Evolutionary conservation across 768 basidiomycete genomes (phyloP), one percentile per base, ranked within the genome.

Genomic region (Aureoboletus auriporus): DNA sequence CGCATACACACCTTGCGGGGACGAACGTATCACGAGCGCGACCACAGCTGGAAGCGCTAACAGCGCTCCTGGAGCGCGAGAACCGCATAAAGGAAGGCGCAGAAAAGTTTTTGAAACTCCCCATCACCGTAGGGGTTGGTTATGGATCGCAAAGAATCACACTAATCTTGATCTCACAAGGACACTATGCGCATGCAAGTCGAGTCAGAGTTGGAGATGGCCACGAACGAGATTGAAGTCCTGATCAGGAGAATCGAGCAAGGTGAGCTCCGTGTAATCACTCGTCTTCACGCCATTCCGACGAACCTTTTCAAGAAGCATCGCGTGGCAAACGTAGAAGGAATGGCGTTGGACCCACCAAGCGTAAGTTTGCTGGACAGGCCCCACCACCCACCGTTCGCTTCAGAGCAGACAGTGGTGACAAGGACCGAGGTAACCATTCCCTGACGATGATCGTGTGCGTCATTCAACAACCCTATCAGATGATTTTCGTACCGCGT

Each of bases 81-180:
- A 82, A 80, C 52, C 76, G 86, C 46, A 91, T 96, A 52, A 91
- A 83, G 64, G 92, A 93, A 66, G 93, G 93, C 10, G 93, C 93
- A 1, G 91, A 94, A 72, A 93, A 88, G 56, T 76, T 97, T 52
- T 72, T 96, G 12, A 82, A 82, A 56, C 84, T 89, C 69, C 69
- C 75, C 29, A 60, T 82, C 35, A 73, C 73, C 39, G 84, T 83
- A 57, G 20, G 64, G 10, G 13, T 36, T 31, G 9, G 23, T 45
- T 17, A 26, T 49, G 47, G 42, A 42, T 48, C n/a, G 37, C 50
- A 34, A 50, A 26, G 17, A 28, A 44, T 41, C 20, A 26, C 26
- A 48, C 42, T 61, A 36, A 57, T 51, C 39, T 34, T 39, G 44
- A 33, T 40, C 29, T 10, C 39, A 34, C 28, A 55, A 87, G 80